A percentile compares a stretch with the other conserved stretches of the same genome.
phyloP scores from a whole-genome alignment of 2,329 filamentous ascomycete species.

The Gaeumannomyces sp. region DNA sequence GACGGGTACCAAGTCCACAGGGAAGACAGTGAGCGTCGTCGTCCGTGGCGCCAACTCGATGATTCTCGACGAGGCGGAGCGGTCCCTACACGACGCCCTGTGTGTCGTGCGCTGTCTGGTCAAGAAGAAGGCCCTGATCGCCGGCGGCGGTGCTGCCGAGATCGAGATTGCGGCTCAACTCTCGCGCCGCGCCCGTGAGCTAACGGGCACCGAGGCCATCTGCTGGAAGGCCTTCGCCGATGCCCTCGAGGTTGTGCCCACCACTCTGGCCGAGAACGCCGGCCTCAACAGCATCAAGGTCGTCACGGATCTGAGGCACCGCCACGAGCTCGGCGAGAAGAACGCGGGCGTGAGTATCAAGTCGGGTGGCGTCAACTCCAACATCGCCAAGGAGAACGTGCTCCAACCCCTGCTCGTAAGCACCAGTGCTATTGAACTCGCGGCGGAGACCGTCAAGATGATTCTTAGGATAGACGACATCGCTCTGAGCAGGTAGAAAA shows the following conservation, averaged over 20 bases:
- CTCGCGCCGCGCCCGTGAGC: conserved; percentile 70
- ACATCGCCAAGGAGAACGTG: conserved; percentile 95
- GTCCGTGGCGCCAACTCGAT: conserved; percentile 89
- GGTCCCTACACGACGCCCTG: conserved; percentile 91
- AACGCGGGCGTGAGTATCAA: conserved; percentile 98
- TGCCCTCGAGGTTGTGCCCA: conserved; percentile 93
- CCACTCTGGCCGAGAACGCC: conserved; percentile 93
- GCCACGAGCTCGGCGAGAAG: conserved; percentile 90
- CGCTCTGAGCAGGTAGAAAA: conserved; percentile 50
- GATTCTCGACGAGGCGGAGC: conserved; percentile 95
- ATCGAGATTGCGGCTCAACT: conserved; percentile 91
- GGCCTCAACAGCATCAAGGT: conserved; percentile 98
- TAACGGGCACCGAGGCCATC: conserved; percentile 89
- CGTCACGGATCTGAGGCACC: conserved; percentile 88
- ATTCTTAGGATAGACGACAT: conserved; percentile 64
- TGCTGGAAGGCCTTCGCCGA: conserved; percentile 99
- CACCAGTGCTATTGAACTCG: conserved; percentile 94
- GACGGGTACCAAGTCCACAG: conserved; percentile 76
- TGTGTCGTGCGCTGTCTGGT: conserved; percentile 96
- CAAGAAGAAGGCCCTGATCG: conserved; percentile 99
- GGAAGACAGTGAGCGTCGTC: conserved; percentile 90
- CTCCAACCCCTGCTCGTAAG: conserved; percentile 92
- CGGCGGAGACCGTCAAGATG: conserved; percentile 98
- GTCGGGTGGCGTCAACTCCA: conserved; percentile 91
- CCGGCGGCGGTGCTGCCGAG: conserved; percentile 91